Base-by-base conservation (phyloP, 2,329 filamentous ascomycete genomes). In the Setomelanomma holmii region DNA sequence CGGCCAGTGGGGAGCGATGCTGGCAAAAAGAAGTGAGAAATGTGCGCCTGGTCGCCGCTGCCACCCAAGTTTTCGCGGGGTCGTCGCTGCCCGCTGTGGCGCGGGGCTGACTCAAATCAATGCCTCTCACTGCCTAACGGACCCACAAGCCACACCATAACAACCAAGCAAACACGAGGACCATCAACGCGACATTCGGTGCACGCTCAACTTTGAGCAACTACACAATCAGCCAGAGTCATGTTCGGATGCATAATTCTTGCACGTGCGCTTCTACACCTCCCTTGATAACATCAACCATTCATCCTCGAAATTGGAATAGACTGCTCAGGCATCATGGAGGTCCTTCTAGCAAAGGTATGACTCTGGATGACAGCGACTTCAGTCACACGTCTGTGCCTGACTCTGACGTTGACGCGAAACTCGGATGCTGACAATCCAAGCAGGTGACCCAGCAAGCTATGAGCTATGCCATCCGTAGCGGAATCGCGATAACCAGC, bases 381-480 rank as follows among this genome's bases (percentile, higher is more conserved):
- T 5, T 16, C 27, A 48, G 39, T 47, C 51, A 55, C 43, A 22
- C 14, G 20, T 17, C 11, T 46, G 38, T 14, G 24, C n/a, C n/a
- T 5, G 36, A 22, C 16, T 20, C 14, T n/a, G 7, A 5, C 14
- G 10, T 14, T 34, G 34, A 3, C 21, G 7, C 2, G 16, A 7
- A 40, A 27, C n/a, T 16, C 16, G 10, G n/a, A 12, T 17, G 16
- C 60, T 66, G 40, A 65, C 57, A 30, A 22, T 5, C 17, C n/a
- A 44, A 46, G n/a, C 56, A 87, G 84, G 77, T 87, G 61, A 89
- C 87, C 52, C 83, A 88, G 63, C 91, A 96, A 78, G 90, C 91
- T 43, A 88, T 96, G 83, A 96, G 91, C 78, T 96, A 95, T 84
- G 92, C 92, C 71, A 93, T 97, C 66, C 83, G 90, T 75, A 79